These are phyloP conservation scores for Magnolia sinica DNA, from an alignment of 164 flowering plant genomes.

Conservation along the genomic window DNA sequence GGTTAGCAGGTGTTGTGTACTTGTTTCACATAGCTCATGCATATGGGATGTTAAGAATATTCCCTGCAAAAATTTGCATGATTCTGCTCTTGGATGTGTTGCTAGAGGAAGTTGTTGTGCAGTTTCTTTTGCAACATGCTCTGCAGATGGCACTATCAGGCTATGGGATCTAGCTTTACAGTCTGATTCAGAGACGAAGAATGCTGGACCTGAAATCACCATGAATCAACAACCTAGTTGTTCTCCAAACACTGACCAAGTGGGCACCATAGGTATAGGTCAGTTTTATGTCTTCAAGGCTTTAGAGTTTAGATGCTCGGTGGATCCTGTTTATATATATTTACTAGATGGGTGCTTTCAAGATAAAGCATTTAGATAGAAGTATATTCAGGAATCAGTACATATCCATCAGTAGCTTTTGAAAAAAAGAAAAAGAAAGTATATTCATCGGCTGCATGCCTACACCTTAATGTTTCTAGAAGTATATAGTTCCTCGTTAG, in stretches of 20 bases:
- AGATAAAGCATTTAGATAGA: no score
- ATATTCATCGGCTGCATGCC: no score
- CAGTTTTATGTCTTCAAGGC: not conserved
- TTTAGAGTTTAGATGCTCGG: not conserved
- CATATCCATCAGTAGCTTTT: no score
- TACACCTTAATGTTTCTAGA: no score
- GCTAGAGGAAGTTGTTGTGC: constrained; percentile 68
- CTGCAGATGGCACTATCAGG: constrained; percentile 71
- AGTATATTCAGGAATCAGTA: no score
- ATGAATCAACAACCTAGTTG: constrained; percentile 5
- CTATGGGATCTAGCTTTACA: constrained; percentile 60
- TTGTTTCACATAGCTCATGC: constrained; percentile 65
- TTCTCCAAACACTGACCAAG: constrained; percentile 18
- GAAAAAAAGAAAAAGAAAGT: no score
- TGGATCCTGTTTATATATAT: not conserved
- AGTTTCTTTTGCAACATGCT: constrained; percentile 77
- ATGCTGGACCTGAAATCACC: constrained; percentile 9
- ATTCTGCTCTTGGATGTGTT: constrained; percentile 58
- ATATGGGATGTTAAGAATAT: constrained; percentile 75
- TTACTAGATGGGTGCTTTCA: not conserved
- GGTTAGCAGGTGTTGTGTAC: constrained; percentile 54
- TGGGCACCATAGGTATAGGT: constrained; percentile 42
- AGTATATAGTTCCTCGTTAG: no score
- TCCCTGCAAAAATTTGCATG: constrained; percentile 57
- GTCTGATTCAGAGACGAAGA: constrained; percentile 20